A percentile compares a stretch with the other conserved stretches of the same genome.
Evolutionary conservation across 2,329 filamentous ascomycete genomes (phyloP).

Genomic region (Tolypocladium tundrense): DNA sequence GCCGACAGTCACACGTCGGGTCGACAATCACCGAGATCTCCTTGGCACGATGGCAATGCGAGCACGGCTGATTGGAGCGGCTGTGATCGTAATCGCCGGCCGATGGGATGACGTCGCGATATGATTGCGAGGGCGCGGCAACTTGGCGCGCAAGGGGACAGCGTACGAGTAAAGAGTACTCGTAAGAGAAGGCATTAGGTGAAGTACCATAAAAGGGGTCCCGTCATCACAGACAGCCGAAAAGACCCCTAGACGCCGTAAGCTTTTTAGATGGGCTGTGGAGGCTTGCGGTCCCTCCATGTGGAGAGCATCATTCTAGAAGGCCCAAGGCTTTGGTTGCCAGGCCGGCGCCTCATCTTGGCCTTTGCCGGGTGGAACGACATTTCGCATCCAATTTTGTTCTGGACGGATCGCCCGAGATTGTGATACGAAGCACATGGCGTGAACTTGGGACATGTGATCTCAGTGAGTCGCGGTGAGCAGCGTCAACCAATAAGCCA

Average conservation of each 20-base stretch:
- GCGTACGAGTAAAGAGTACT: too few relatives aligned
- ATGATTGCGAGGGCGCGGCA: neutral
- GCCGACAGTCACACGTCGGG: neutral
- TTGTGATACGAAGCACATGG: neutral
- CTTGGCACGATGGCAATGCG: neutral
- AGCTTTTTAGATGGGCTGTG: neutral
- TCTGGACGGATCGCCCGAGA: neutral
- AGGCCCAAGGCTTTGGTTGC: neutral
- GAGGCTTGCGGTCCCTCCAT: neutral
- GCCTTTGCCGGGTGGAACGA: neutral
- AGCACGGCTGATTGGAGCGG: neutral
- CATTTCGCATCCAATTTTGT: neutral
- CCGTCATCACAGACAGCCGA: neutral
- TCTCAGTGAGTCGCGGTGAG: neutral
- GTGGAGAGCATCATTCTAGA: constrained; percentile 7
- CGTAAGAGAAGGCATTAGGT: neutral
- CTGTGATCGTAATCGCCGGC: neutral
- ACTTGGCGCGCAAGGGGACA: neutral
- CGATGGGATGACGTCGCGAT: neutral
- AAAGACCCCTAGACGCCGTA: neutral
- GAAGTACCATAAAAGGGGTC: neutral
- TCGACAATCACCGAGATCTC: neutral
- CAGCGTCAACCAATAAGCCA: neutral
- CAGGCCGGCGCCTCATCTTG: neutral
- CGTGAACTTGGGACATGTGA: neutral